phyloP scores from a whole-genome alignment of 352 stramenopile species.

The Pythium sukuiense region DNA sequence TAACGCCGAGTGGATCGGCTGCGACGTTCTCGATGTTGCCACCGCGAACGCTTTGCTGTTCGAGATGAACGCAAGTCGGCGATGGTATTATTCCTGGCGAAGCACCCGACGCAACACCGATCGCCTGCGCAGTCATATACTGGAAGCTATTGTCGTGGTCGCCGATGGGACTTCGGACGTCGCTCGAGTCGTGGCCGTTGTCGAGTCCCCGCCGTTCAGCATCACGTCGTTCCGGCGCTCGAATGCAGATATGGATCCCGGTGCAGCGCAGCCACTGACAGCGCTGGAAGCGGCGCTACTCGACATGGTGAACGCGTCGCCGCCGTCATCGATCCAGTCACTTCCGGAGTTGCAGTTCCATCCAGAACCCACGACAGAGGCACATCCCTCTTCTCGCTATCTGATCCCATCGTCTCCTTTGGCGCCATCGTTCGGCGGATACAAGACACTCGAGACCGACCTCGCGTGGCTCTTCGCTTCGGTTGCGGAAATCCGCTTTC shows the following conservation, averaged over 20 bases:
- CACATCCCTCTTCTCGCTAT: neutral
- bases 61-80: neutral
- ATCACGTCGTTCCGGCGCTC: neutral
- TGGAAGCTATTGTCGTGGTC: neutral
- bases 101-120: neutral
- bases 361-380: neutral
- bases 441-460: neutral
- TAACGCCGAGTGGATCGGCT: neutral
- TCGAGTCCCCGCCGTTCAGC: neutral
- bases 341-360: too few species aligned
- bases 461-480: neutral
- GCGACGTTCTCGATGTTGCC: neutral
- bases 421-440: too few species aligned
- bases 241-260: neutral
- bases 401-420: neutral
- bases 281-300: neutral
- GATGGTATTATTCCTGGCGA: neutral
- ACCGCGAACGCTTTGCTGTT: neutral
- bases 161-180: neutral
- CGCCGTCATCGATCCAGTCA: too few species aligned
- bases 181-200: neutral
- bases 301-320: neutral
- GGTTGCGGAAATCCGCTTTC: neutral
- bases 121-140: neutral
- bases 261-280: neutral